phyloP scores from a whole-genome alignment of 331 rosid species.

The Quercus tomentella region DNA sequence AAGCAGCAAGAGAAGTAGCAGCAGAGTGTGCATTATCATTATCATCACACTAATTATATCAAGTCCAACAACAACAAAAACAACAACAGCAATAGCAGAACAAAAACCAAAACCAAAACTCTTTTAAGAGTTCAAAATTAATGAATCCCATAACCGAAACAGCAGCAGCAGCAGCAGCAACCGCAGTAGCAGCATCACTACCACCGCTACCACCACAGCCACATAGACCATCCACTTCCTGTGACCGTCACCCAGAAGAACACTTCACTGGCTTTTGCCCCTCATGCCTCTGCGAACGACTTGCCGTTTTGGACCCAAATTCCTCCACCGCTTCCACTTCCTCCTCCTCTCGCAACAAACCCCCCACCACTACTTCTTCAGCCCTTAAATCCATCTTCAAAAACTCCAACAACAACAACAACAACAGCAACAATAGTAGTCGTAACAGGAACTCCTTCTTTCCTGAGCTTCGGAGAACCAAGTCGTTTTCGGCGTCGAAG shows the following conservation, averaged over 20 bases:
- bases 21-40: not conserved
- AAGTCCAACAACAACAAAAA: too few species aligned
- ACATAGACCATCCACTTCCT: slow-evolving; percentile 75
- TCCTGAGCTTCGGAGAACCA: slow-evolving; percentile 93
- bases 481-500: slow-evolving; percentile 92
- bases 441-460: slow-evolving; percentile 22
- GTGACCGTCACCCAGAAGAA: slow-evolving; percentile 82
- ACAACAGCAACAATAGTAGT: slow-evolving; percentile 8
- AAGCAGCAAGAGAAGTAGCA: not conserved
- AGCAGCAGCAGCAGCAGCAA: slow-evolving; percentile 21
- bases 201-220: slow-evolving; percentile 63
- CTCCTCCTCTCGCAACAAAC: slow-evolving; percentile 71
- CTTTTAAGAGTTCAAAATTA: slow-evolving; percentile 23
- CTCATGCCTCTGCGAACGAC: slow-evolving; percentile 98
- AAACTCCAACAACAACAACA: not conserved
- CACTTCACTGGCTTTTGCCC: slow-evolving; percentile 96
- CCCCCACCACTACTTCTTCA: slow-evolving; percentile 65
- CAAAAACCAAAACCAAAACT: not conserved
- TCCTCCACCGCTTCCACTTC: slow-evolving; percentile 37
- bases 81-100: too few species aligned
- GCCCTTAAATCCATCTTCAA: slow-evolving; percentile 90
- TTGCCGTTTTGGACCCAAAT: slow-evolving; percentile 78
- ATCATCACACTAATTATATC: too few species aligned
- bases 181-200: slow-evolving; percentile 21
- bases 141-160: slow-evolving; percentile 71